Conservation (phyloP, 2,329 filamentous ascomycete species). For the Talaromyces sp. region DNA sequence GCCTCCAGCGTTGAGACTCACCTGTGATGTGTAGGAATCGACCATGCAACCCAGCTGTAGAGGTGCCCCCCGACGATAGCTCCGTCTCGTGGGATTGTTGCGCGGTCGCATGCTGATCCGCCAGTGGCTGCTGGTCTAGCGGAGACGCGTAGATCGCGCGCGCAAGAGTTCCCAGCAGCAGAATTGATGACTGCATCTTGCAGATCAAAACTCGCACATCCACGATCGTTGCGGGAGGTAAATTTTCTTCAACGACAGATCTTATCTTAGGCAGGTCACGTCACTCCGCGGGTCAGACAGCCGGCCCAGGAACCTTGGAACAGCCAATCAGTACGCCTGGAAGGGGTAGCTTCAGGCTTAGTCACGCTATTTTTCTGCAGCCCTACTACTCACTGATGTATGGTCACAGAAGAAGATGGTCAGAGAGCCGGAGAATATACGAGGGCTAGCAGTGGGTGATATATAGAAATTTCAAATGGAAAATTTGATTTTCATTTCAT, state of each 20-base stretch:
- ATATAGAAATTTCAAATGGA: too few species aligned
- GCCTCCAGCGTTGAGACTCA: too few species aligned
- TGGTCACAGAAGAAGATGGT: not conserved
- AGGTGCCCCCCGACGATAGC: not conserved
- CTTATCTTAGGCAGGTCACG: slow-evolving; percentile 1
- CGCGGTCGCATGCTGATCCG: slow-evolving; percentile 3
- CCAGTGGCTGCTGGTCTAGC: slow-evolving; percentile 17
- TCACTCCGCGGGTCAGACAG: slow-evolving; percentile 2
- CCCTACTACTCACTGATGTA: too few species aligned
- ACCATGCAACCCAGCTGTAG: slow-evolving; percentile 29
- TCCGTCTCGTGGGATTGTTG: slow-evolving; percentile 1
- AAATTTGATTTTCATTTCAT: too few species aligned
- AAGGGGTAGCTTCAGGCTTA: not conserved
- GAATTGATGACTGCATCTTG: slow-evolving; percentile 20
- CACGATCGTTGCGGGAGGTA: not conserved
- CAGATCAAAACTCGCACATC: not conserved
- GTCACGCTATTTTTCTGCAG: not conserved
- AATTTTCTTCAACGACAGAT: not conserved
- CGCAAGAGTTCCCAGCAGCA: slow-evolving; percentile 19
- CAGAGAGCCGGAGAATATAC: not conserved
- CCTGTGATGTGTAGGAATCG: slow-evolving; percentile 43
- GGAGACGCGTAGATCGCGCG: slow-evolving; percentile 17
- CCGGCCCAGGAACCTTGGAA: not conserved
- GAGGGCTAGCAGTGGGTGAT: not conserved
- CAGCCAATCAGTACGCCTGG: not conserved